These are phyloP conservation scores for Cryphonectria carpinicola DNA, from an alignment of 2,329 filamentous ascomycete genomes.

Conservation along the genomic window DNA sequence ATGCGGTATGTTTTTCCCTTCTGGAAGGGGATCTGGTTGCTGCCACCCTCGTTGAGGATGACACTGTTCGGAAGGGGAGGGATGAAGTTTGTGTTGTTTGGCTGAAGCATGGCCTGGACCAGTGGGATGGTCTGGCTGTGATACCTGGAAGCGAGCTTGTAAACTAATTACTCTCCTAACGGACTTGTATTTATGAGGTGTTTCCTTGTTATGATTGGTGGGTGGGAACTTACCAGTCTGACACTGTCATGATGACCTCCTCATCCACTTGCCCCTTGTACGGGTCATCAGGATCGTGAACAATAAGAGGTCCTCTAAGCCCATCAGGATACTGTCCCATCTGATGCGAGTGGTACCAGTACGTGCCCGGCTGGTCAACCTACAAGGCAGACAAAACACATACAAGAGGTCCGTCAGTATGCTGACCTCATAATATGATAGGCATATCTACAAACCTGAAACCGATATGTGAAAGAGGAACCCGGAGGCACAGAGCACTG, in stretches of 20 bases:
- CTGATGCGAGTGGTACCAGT: constrained; percentile 66
- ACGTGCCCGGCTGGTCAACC: constrained; percentile 49
- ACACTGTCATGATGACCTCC: constrained; percentile 51
- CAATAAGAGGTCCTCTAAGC: constrained; percentile 59
- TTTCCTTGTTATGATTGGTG: background rate
- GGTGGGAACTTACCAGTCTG: constrained; percentile 42
- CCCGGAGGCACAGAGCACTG: constrained; percentile 60
- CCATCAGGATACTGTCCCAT: constrained; percentile 69
- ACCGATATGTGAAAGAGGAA: constrained; percentile 56
- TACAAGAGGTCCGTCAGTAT: constrained; percentile 13
- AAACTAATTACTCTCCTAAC: background rate
- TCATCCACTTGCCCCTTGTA: constrained; percentile 55
- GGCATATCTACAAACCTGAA: constrained; percentile 43
- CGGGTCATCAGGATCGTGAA: constrained; percentile 58
- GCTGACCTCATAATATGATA: background rate
- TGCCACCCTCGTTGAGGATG: constrained; percentile 48
- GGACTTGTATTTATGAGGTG: too few relatives aligned
- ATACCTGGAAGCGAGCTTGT: constrained; percentile 42
- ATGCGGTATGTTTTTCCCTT: constrained; percentile 52
- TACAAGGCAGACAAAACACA: constrained; percentile 25
- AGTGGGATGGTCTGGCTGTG: constrained; percentile 44
- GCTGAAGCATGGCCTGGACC: constrained; percentile 44
- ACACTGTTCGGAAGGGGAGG: constrained; percentile 48
- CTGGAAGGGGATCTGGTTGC: constrained; percentile 42
- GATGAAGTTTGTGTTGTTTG: constrained; percentile 43